These are phyloP conservation scores for Plicaturopsis crispa DNA, from an alignment of 768 basidiomycete genomes.

Conservation along the genomic window DNA sequence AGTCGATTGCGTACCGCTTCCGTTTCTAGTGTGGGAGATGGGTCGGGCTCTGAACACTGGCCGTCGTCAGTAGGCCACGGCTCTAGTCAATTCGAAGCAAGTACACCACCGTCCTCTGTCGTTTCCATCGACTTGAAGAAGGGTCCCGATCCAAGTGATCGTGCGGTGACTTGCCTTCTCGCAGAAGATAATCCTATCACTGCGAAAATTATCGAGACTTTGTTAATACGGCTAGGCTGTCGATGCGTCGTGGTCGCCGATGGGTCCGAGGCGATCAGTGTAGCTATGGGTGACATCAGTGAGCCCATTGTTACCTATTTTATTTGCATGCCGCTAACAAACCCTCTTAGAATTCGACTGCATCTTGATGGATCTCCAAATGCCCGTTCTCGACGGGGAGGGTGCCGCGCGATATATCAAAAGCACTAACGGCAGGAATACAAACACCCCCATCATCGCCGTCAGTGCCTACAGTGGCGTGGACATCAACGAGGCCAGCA, in stretches of 20 bases:
- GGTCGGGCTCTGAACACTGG: slow-evolving; percentile 73
- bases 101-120: slow-evolving; percentile 79
- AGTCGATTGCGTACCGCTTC: slow-evolving; percentile 84
- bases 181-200: slow-evolving; percentile 99
- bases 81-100: slow-evolving; percentile 43
- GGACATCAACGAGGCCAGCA: slow-evolving; percentile 56
- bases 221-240: slow-evolving; percentile 90
- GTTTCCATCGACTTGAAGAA: slow-evolving; percentile 75
- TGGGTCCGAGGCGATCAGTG: slow-evolving; percentile 94
- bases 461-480: slow-evolving; percentile 81
- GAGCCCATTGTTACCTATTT: slow-evolving; percentile 26
- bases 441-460: slow-evolving; percentile 86
- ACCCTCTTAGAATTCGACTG: slow-evolving; percentile 76
- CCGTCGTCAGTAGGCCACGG: slow-evolving; percentile 47
- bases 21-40: slow-evolving; percentile 74
- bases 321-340: slow-evolving; percentile 15
- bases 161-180: slow-evolving; percentile 87
- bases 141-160: slow-evolving; percentile 72
- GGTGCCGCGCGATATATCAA: slow-evolving; percentile 96
- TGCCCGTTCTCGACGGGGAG: slow-evolving; percentile 95
- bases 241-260: slow-evolving; percentile 93
- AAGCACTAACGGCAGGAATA: slow-evolving; percentile 93
- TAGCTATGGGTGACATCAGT: slow-evolving; percentile 98
- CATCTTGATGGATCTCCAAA: slow-evolving; percentile 91
- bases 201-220: slow-evolving; percentile 92